Percentiles rank a stretch among this genome's conserved stretches.
These are phyloP conservation scores for Exophiala sp. DNA, from an alignment of 2,329 filamentous ascomycete species.

Conservation along the genomic window DNA sequence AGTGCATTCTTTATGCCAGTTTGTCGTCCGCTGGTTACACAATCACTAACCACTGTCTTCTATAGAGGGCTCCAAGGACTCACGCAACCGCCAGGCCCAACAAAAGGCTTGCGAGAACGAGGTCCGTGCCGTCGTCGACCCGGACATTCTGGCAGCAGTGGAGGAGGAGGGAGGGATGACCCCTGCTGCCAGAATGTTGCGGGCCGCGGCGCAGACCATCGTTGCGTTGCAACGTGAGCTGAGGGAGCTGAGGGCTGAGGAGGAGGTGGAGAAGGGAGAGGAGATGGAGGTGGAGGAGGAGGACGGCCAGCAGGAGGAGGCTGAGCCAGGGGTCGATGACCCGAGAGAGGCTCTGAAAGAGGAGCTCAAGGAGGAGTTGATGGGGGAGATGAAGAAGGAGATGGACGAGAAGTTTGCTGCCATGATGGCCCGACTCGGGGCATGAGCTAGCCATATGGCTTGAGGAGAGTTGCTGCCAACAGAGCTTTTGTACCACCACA, in stretches of 20 bases:
- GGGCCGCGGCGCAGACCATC: constrained; percentile 5
- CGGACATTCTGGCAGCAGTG: constrained; percentile 12
- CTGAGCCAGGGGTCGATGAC: too few relatives aligned
- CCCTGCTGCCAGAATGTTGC: constrained; percentile 11
- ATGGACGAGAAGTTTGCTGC: too few relatives aligned
- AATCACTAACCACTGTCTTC: neutral
- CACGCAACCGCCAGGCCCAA: constrained; percentile 7
- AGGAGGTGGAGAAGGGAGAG: neutral
- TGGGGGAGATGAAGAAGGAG: too few relatives aligned
- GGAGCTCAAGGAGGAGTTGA: too few relatives aligned
- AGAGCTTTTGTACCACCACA: too few relatives aligned
- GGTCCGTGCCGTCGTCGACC: constrained; percentile 10
- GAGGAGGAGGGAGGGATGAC: constrained; percentile 14
- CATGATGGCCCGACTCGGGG: too few relatives aligned
- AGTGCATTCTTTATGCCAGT: neutral
- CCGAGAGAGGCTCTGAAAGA: too few relatives aligned
- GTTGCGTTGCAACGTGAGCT: constrained; percentile 2
- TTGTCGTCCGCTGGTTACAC: neutral
- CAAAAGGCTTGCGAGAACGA: constrained; percentile 5
- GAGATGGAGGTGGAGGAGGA: too few relatives aligned
- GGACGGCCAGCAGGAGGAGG: too few relatives aligned
- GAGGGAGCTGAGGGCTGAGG: neutral
- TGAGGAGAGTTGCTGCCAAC: too few relatives aligned
- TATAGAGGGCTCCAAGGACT: constrained; percentile 8
- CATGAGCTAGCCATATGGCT: too few relatives aligned